Base-by-base conservation (phyloP, 2,329 filamentous ascomycete species). In the Claviceps purpurea region DNA sequence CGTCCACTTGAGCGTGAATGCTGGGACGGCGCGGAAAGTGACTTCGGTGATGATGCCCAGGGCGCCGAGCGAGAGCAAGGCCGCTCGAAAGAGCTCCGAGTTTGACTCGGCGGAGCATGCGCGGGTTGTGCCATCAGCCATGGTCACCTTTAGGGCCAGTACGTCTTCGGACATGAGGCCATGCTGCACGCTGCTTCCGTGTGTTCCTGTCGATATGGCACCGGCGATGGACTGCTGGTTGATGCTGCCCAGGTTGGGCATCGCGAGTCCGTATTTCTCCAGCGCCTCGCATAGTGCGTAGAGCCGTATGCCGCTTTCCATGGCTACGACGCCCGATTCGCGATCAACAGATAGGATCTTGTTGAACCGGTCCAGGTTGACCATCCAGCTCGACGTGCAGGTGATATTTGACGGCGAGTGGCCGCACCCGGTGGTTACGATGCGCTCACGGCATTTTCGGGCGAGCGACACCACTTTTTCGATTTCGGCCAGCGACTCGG, bases 201-300 rank as follows among this genome's bases (percentile, higher is more conserved):
- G 93, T 0, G 93, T 97, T 16, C 87, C 90, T 0, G 93, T 98
- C 20, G 87, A 84, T 55, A 97, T 94, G 14, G 89, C 90, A 30
- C 93, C 93, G 1, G 88, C 89, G 56, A 97, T 84, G 54, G 87
- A 93, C 73, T 98, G 93, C 61, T 89, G 81, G 65, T 96, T 89
- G 68, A 98, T 98, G 66, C 89, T 95, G 39, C 93, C 93, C 46
- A 97, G 73, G 65, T 94, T 96, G 30, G 87, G 86, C 78, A 98
- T 84, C 2, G 89, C 89, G 56, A 95, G 75, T 1, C 88, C 89
- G 60, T 83, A 70, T 51, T 78, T 75, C 58, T 87, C 88, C 37
- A 96, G 80, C 61, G 82, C 79, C 44, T 78, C 75, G 56, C 89
- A 85, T 53, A 98, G 72, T 54, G 83, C 72, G 60, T 80, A 81